Evolutionary conservation across 2,329 filamentous ascomycete species (phyloP), one percentile per base, ranked within the genome.

Genomic region (Gliomastix tumulicola): DNA sequence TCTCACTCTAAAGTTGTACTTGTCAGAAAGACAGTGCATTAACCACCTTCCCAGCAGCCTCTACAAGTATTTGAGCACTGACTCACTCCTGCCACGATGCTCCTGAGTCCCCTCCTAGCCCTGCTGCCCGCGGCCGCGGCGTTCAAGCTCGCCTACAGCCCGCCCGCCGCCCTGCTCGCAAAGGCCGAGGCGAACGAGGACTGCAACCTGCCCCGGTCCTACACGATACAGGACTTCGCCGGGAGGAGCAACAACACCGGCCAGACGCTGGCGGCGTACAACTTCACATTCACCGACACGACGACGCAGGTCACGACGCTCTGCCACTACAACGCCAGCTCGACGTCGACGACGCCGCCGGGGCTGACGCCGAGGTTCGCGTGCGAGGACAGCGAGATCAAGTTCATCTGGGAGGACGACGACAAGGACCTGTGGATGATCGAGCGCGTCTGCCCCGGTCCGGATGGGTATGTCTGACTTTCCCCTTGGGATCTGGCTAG

Each of bases 311-410:
- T 66, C 33, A 47, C 49, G n/a, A 68, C 67, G 9, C 40, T 42
- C 2, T 74, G 70, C 51, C 51, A 57, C 25, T 60, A 57, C 48
- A 68, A 73, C 48, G 53, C 57, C 15, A 59, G 57, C 7, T 69
- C 68, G 4, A 44, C 44, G 23, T 55, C 63, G 8, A 50, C 59
- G 17, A 53, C 47, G 30, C 45, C 51, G 5, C 38, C 45, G 13
- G 53, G 52, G 18, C 45, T 54, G 5, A 51, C 56, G 3, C 47
- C 57, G 9, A 55, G 67, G 25, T 73, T 59, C 37, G 48, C 60
- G 16, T 74, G 70, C 46, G 60, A 67, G 30, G 49, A 68, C 46
- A 9, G 35, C 1, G 36, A 50, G 8, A 53, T 68, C 42, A 52
- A 65, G 41, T 74, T 74, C 41, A 62, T 70, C 43, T 72, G 54